phyloP scores from a whole-genome alignment of 2,329 filamentous ascomycete species.

The Colletotrichum higginsianum region DNA sequence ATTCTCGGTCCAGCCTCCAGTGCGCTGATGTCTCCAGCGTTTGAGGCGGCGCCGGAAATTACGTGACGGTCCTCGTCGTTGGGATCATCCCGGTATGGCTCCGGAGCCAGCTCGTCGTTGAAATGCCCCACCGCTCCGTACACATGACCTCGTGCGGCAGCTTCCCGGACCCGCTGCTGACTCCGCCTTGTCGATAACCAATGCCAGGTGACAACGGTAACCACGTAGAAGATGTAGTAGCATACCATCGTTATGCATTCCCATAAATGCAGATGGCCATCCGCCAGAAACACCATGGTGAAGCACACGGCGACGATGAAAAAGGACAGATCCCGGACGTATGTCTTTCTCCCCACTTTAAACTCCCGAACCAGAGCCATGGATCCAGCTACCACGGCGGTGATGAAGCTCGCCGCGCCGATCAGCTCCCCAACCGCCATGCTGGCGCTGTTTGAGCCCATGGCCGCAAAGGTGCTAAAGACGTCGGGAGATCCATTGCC shows the following conservation, averaged over 20 bases:
- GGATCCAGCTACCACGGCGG: constrained; percentile 93
- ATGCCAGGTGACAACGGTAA: constrained; percentile 91
- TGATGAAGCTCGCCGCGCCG: constrained; percentile 95
- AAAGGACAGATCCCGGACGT: constrained; percentile 91
- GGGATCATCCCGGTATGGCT: constrained; percentile 76
- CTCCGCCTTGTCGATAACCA: constrained; percentile 81
- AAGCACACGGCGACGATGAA: constrained; percentile 91
- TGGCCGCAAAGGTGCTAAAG: constrained; percentile 98
- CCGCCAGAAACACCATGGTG: constrained; percentile 88
- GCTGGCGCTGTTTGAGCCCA: constrained; percentile 97
- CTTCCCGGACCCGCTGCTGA: constrained; percentile 74
- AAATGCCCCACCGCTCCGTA: constrained; percentile 68
- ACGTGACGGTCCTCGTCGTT: constrained; percentile 55
- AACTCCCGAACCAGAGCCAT: constrained; percentile 99
- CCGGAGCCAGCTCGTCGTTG: constrained; percentile 67
- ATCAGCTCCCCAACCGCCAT: constrained; percentile 96
- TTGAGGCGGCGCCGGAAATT: constrained; percentile 38
- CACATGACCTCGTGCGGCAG: constrained; percentile 81
- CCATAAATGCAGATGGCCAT: constrained; percentile 88
- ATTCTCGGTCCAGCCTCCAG: constrained; percentile 64
- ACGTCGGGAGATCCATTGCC: constrained; percentile 98
- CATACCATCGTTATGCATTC: constrained; percentile 92
- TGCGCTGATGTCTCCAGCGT: constrained; percentile 56
- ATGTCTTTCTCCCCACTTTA: constrained; percentile 89
- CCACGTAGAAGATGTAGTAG: constrained; percentile 92